Base-by-base conservation (phyloP, 208 protist species). In the Crithidia bombi region DNA sequence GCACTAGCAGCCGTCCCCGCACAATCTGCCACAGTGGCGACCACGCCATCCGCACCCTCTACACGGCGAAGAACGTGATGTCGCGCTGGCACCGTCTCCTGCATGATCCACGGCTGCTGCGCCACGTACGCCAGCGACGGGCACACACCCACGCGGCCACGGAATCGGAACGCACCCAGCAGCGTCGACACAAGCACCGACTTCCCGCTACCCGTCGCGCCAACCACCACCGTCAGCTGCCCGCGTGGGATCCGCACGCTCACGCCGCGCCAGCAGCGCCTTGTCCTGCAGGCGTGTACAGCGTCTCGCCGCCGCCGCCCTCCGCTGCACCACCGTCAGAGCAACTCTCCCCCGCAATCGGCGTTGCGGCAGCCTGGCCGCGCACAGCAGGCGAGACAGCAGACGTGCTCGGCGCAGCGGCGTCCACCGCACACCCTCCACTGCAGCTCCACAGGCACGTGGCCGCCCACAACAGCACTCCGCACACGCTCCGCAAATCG, bases 31-130 rank as follows among this genome's bases (percentile, higher is more conserved):
- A n/a, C n/a, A n/a, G n/a, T n/a, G n/a, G n/a, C n/a, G n/a, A n/a
- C n/a, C n/a, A n/a, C n/a, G n/a, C n/a, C n/a, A n/a, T n/a, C n/a
- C n/a, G n/a, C n/a, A 78, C 44, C 56, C 97, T 80, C 54, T 78
- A 72, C 25, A 58, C 50, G 36, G 69, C 52, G 43, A 94, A 94
- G 73, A 98, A 98, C 9, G 94, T 41, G 30, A 98, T 85, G 77
- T 98, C 98, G 14, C 98, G 89, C 23, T 78, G 75, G n/a, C 98
- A 30, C 26, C 93, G 96, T 14, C 81, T 79, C 77, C 92, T 46
- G 97, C 73, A 93, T 83, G 46, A 98, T 94, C 85, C 88, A 98
- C 66, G 93, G 65, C 70, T 92, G 77, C 75, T 98, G 97, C 30
- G 94, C 78, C 36, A 85, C 84, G 69, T 97, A 98, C 3, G 92